Evolutionary conservation across 2,329 filamentous ascomycete species (phyloP), one percentile per base, ranked within the genome.

Genomic region (Plenodomus tracheiphilus): DNA sequence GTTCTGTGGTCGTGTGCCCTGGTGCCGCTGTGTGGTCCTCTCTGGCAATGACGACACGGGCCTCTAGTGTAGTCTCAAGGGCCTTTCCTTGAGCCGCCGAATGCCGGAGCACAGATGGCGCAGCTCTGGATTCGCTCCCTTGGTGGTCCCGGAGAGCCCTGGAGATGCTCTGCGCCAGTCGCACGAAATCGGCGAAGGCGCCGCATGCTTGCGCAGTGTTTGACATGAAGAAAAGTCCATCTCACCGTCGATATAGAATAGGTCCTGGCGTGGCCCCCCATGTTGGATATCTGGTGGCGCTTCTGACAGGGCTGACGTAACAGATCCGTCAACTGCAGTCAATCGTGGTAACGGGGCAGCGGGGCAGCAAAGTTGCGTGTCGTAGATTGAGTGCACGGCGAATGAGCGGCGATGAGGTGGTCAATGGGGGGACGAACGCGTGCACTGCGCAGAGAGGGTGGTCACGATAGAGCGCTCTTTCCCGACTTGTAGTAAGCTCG

Each of bases 211-310:
- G 46, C 20, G 48, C 43, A 42, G 18, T 4, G 18, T 44, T 41
- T 39, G 46, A 22, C 10, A 22, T 41, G 41, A 42, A 45, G 43
- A 55, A 34, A 20, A 13, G 20, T 37, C 41, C 38, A 58, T 37
- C 69, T 68, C 59, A 72, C 69, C 48, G 64, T 68, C 6, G 65
- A 69, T 19, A 72, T 71, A 15, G 66, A 70, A 49, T 72, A 72
- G 47, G 66, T 72, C 46, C 68, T 61, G 43, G 64, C 55, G 36
- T 64, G 63, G 41, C 63, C 52, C 64, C 28, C 28, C 28, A 32
- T 32, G 28, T 32, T 32, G 28, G 8, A 5, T 25, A 10, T 32
- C 13, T 32, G 28, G 6, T 32, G 28, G 28, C 28, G 28, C 15
- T 7, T 10, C 5, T 25, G 28, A 32, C 4, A 32, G 28, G 28